Evolutionary conservation across 2,329 filamentous ascomycete genomes (phyloP).

Genomic region (Monosporascus ibericus): DNA sequence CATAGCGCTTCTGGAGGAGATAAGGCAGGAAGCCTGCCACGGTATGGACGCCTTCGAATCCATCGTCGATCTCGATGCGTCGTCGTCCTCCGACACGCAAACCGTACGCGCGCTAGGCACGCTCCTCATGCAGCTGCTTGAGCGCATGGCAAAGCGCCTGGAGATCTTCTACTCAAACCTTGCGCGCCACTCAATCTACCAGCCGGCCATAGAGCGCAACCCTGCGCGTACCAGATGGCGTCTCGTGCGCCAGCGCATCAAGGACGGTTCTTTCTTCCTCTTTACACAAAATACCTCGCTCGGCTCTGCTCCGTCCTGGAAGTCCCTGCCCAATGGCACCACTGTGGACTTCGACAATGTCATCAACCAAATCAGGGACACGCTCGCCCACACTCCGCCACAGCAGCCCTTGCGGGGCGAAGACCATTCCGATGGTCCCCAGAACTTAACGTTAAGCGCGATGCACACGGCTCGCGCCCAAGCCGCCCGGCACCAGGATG

Average conservation of each 20-base stretch:
- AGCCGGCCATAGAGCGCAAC: slow-evolving; percentile 45
- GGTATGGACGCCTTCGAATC: slow-evolving; percentile 51
- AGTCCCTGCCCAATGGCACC: slow-evolving; percentile 21
- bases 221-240: slow-evolving; percentile 48
- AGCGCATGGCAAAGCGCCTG: slow-evolving; percentile 46
- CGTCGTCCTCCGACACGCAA: not conserved
- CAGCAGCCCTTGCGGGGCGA: slow-evolving; percentile 10
- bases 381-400: slow-evolving; percentile 18
- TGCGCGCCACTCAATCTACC: slow-evolving; percentile 42
- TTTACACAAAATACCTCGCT: slow-evolving; percentile 27
- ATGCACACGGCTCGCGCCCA: slow-evolving; percentile 33
- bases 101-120: not conserved
- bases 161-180: slow-evolving; percentile 47
- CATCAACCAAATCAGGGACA: slow-evolving; percentile 35
- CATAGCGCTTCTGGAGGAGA: slow-evolving; percentile 46
- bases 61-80: slow-evolving; percentile 19
- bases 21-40: slow-evolving; percentile 44
- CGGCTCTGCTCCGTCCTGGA: slow-evolving; percentile 15
- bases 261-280: slow-evolving; percentile 46
- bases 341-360: slow-evolving; percentile 40
- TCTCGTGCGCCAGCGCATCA: slow-evolving; percentile 39
- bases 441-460: slow-evolving; percentile 28
- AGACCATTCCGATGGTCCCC: not conserved
- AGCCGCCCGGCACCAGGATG: slow-evolving; percentile 28
- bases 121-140: slow-evolving; percentile 43